phyloP scores from a whole-genome alignment of 768 basidiomycete genomes.

The Mycena leptocephala region DNA sequence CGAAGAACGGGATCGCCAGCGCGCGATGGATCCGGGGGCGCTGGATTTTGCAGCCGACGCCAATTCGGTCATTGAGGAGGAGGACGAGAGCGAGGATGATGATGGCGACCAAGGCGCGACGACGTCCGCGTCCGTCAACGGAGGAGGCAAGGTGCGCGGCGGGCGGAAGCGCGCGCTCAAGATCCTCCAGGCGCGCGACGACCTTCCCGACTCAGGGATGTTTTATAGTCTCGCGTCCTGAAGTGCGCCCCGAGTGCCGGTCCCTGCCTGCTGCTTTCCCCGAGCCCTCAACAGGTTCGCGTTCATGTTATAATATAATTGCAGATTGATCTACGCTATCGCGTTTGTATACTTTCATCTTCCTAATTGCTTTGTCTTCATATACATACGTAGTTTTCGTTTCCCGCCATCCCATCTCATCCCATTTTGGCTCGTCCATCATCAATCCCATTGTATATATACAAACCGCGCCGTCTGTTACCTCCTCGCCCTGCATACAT shows the following conservation, averaged over 20 bases:
- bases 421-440: constrained; percentile 15
- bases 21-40: constrained; percentile 79
- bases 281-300: neutral
- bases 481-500: neutral
- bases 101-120: constrained; percentile 42
- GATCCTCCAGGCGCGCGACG: constrained; percentile 80
- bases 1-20: constrained; percentile 77
- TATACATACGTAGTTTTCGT: constrained; percentile 19
- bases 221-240: constrained; percentile 82
- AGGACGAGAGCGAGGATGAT: constrained; percentile 67
- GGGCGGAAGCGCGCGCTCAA: constrained; percentile 74
- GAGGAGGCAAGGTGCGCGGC: constrained; percentile 55
- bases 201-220: constrained; percentile 82
- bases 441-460: constrained; percentile 20
- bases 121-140: constrained; percentile 41
- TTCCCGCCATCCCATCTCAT: neutral
- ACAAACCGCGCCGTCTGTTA: neutral
- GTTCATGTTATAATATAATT: neutral
- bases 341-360: constrained; percentile 39
- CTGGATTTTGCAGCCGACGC: constrained; percentile 66
- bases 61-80: constrained; percentile 34
- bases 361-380: constrained; percentile 41
- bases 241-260: neutral
- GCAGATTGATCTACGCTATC: constrained; percentile 24
- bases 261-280: neutral